Evolutionary conservation across 2,329 filamentous ascomycete species (phyloP), one percentile per base, ranked within the genome.

Genomic region (Neofusicoccum ribis): DNA sequence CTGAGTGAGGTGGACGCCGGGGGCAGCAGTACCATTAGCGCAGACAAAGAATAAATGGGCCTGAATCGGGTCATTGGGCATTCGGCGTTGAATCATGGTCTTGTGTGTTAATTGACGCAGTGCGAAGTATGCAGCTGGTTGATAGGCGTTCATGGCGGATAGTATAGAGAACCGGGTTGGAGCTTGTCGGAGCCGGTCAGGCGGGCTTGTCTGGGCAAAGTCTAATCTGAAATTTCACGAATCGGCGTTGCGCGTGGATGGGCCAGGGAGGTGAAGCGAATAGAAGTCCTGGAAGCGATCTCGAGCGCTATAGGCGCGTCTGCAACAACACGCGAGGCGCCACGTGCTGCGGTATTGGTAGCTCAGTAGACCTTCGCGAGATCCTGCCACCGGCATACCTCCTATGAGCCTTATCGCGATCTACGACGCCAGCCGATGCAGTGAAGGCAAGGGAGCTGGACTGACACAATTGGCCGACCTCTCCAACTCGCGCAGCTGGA

Each of bases 1-100:
- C 72, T 86, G 59, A 82, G 83, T 49, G 84, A 86, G 72, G 77
- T 80, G 4, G 77, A 81, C 68, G 85, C 81, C 3, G 85, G 84
- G 6, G 85, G 84, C 1, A 81, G 76, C 2, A 84, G 82, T 64
- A 84, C 80, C 3, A 81, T 87, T 69, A 82, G 78, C 52, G 78
- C 66, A n/a, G 68, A 50, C 27, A 5, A n/a, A 56, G 39, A 49
- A 44, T 46, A n/a, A 63, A 51, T 31, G 37, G 27, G 34, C 11
- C 15, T 14, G 49, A 17, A 9, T 46, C 5, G 17, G 47, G 23
- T 5, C 34, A 36, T 6, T 39, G 17, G 23, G 5, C n/a, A 36
- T 23, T 46, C n/a, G 27, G 27, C 15, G 23, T 37, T 34, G 3
- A 47, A 14, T 14, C 47, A 34, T 34, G 47, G 14, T 5, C 4